Conservation (phyloP, 352 stramenopile genomes). For the Thraustochytrium striatum region DNA sequence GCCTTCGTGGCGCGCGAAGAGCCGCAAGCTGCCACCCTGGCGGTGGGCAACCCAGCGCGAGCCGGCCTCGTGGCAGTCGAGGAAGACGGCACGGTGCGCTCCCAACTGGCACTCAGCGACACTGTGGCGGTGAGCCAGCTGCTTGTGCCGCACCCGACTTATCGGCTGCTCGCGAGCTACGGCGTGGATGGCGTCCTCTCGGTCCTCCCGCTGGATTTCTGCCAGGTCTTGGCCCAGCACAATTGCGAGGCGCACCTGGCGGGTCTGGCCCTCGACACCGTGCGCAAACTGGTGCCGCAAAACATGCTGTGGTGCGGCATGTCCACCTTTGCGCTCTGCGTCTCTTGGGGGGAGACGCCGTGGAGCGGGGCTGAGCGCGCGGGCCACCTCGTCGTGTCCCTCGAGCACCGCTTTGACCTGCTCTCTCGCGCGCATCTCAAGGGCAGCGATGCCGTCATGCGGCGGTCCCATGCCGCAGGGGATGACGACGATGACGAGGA, state of each 20-base stretch:
- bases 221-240: slow-evolving; percentile 19
- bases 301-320: slow-evolving; percentile 23
- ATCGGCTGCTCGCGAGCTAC: slow-evolving; percentile 5
- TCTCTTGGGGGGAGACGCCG: slow-evolving; percentile 4
- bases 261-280: neutral
- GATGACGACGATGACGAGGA: neutral
- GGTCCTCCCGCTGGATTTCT: slow-evolving; percentile 44
- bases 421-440: slow-evolving; percentile 4
- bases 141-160: slow-evolving; percentile 32
- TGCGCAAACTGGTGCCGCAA: neutral
- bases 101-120: neutral
- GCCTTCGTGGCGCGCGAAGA: slow-evolving; percentile 40
- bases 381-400: neutral
- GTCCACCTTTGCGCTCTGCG: slow-evolving; percentile 7
- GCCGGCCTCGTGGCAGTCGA: slow-evolving; percentile 26
- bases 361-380: slow-evolving; percentile 2
- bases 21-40: neutral
- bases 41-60: neutral
- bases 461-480: neutral
- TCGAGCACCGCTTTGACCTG: slow-evolving; percentile 27
- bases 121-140: neutral
- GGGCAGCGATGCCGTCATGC: neutral
- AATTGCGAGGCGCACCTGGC: too few species aligned
- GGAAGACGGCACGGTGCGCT: neutral
- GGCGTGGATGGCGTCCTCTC: slow-evolving; percentile 15